Conservation (phyloP, 805 yeast species). For the Metschnikowia baotianmanensis region DNA sequence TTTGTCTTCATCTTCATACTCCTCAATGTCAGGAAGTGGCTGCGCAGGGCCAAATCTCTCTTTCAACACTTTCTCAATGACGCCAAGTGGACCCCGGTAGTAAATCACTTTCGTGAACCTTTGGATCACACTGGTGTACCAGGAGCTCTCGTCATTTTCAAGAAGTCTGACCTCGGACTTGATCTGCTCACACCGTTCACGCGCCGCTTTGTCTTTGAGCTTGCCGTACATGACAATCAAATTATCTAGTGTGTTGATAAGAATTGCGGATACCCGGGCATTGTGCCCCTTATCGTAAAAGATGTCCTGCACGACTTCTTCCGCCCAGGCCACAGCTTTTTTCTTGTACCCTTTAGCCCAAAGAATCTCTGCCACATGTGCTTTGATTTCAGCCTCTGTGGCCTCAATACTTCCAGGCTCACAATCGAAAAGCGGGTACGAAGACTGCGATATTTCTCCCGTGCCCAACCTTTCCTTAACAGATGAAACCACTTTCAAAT, state of each 20-base stretch:
- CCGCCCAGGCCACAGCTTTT: conserved; percentile 42
- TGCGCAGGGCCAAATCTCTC: conserved; percentile 39
- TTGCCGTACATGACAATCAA: conserved; percentile 32
- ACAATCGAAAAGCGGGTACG: conserved; percentile 39
- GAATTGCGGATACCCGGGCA: conserved; percentile 28
- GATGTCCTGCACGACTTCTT: conserved; percentile 38
- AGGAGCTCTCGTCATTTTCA: conserved; percentile 25
- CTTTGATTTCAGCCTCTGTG: conserved; percentile 31
- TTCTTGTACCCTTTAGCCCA: conserved; percentile 40
- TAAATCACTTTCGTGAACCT: conserved; percentile 39
- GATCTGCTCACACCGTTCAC: conserved; percentile 29
- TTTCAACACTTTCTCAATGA: conserved; percentile 36
- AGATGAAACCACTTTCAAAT: conserved; percentile 25
- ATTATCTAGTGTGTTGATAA: conserved; percentile 31
- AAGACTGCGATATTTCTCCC: conserved; percentile 24
- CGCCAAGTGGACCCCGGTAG: conserved; percentile 41
- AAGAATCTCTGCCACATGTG: conserved; percentile 41
- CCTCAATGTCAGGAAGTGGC: conserved; percentile 37
- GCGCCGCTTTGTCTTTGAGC: conserved; percentile 24
- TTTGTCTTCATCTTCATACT: conserved; percentile 41
- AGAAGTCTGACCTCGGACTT: conserved; percentile 24
- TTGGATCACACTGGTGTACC: conserved; percentile 35
- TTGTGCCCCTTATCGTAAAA: conserved; percentile 30
- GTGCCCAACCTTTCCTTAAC: conserved; percentile 20
- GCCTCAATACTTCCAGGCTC: conserved; percentile 27